Base-by-base conservation (phyloP, 2,329 filamentous ascomycete genomes). In the Cercospora nicotianae region DNA sequence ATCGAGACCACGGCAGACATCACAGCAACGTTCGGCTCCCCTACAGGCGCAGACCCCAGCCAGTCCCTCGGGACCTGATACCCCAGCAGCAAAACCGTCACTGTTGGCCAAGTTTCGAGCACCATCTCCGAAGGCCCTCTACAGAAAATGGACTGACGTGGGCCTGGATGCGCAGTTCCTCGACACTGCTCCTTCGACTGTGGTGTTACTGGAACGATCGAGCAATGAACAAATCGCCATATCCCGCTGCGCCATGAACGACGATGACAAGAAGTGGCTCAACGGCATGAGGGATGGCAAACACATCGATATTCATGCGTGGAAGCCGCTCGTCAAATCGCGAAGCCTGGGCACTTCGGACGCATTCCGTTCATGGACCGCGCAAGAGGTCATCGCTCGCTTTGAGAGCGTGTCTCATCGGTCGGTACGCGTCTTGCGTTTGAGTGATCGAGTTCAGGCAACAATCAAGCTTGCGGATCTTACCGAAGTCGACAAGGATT, bases 221-320 rank as follows among this genome's bases (percentile, higher is more conserved):
- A 28, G 13, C 18, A 26, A 45, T 12, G 26, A 36, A n/a, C 10
- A 48, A 13, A 64, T 64, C 13, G 42, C 33, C 10, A 10, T 64
- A 13, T 39, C 62, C 12, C 30, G 20, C 3, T 30, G 10, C 13
- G 53, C 51, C 20, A 13, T 64, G 10, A 58, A 26, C 16, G 8
- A 45, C 1, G 33, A 31, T 5, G 62, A 64, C 30, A 64, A 64
- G 33, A 36, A 30, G n/a, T 58, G 62, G 62, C 18, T 64, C 2
- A 64, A 59, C n/a, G 12, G 5, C 7, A 26, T 26, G 51, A 28
- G 18, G 9, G 39, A 58, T 20, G 33, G 26, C 31, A 45, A 45
- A 3, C 13, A 28, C 48, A 45, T 64, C 62, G 33, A 58, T 26
- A 3, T 3, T 5, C 16, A 8, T 9, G n/a, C 51, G 4, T 58